Evolutionary conservation across 805 yeast species (phyloP), one percentile per base, ranked within the genome.

Genomic region (Candida ascalaphidarum): DNA sequence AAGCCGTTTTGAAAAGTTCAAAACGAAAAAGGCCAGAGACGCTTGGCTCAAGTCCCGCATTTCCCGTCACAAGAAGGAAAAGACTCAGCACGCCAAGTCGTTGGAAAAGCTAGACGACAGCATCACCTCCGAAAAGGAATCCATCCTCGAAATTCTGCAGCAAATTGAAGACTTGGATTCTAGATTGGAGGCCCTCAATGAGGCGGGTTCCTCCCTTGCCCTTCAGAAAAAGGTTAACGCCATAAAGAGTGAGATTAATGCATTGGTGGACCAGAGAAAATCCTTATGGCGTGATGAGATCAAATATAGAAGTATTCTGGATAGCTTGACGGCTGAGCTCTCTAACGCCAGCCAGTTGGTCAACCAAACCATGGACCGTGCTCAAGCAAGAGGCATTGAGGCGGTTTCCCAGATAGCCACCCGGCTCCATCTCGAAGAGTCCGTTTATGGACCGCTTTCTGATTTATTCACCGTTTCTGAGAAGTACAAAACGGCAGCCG

Each of bases 401-500:
- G 73, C 82, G 3, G 82, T 88, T 1, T 70, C 68, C 26, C 58
- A 69, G n/a, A 77, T 86, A 17, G 64, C 81, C 0, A 55, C 62
- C 19, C 66, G 68, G 30, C 55, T 86, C 25, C 75, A 74, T 6
- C 50, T 89, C 21, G 54, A 55, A 1, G 69, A 76, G 12, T 44
- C 47, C 3, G 94, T 85, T 7, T 77, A 71, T 52, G 98, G 98
- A 0, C 78, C 94, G 1, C 52, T 92, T 11, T 92, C 94, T 22
- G 95, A 86, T 37, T 60, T 92, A 18, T 80, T 92, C 29, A 68
- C 68, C 32, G 89, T 84, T 3, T 80, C 80, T 38, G 86, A 81
- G 30, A 82, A 82, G 44, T 88, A 84, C 47, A 79, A 79, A 45
- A 69, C 77, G 1, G 95, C 96, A 1, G 83, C 79, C 2, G 97